phyloP scores from a whole-genome alignment of 2,329 filamentous ascomycete species.

The Hypoxylon sp. region DNA sequence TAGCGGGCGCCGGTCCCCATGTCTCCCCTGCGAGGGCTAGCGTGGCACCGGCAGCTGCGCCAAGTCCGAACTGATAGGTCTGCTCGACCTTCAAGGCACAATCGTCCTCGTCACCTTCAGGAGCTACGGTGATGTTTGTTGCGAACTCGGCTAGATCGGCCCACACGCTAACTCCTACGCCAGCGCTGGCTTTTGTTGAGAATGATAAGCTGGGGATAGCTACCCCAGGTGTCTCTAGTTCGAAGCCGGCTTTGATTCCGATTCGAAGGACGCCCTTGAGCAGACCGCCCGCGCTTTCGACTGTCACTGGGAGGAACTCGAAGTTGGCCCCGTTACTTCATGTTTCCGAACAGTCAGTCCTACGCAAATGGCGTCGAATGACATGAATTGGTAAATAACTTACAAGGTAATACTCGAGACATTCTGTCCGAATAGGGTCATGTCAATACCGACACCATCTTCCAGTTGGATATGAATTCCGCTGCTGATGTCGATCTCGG shows the following conservation, averaged over 20 bases:
- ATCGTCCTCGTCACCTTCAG: conserved; percentile 45
- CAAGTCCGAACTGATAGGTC: conserved; percentile 60
- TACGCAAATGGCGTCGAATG: background rate
- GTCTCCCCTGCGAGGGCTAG: conserved; percentile 53
- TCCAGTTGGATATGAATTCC: conserved; percentile 65
- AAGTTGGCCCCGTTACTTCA: conserved; percentile 61
- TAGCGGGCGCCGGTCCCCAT: conserved; percentile 59
- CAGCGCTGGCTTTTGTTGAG: conserved; percentile 48
- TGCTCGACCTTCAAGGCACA: conserved; percentile 59
- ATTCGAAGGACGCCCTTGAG: conserved; percentile 59
- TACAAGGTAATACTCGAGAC: conserved; percentile 60
- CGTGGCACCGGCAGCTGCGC: conserved; percentile 62
- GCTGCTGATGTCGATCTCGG: conserved; percentile 58
- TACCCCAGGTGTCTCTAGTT: conserved; percentile 39
- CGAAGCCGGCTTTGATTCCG: conserved; percentile 55
- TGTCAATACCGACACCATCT: conserved; percentile 56
- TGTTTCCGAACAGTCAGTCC: background rate
- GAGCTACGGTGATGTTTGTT: conserved; percentile 57
- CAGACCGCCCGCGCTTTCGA: conserved; percentile 53
- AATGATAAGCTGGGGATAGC: conserved; percentile 37
- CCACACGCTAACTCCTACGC: conserved; percentile 58
- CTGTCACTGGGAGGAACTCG: conserved; percentile 64
- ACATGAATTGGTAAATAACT: conserved; percentile 42
- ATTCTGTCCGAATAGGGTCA: conserved; percentile 59
- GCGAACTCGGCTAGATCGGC: conserved; percentile 63